phyloP scores from a whole-genome alignment of 257 asterid genomes.

The Lithospermum erythrorhizon region DNA sequence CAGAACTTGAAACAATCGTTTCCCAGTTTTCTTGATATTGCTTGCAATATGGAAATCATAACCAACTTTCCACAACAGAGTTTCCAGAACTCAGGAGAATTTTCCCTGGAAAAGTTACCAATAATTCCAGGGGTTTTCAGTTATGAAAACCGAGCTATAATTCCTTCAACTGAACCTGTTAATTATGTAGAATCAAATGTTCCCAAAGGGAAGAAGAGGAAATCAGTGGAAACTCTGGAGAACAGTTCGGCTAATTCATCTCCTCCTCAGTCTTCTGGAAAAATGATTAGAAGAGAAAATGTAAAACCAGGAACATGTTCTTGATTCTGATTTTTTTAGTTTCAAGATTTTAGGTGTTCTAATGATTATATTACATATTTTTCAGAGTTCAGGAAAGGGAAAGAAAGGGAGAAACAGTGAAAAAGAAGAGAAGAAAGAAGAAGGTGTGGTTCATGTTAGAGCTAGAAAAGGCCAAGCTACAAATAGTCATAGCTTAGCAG shows the following conservation, averaged over 20 bases:
- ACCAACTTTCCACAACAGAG: not conserved
- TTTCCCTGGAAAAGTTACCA: not conserved
- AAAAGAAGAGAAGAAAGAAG: constrained; percentile 32
- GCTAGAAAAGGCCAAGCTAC: constrained; percentile 92
- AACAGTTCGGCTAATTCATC: not conserved
- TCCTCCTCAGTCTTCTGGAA: not conserved
- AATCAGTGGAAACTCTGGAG: not conserved
- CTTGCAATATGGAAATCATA: not conserved
- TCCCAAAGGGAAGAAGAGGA: constrained; percentile 34
- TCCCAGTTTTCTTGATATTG: not conserved
- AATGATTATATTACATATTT: not conserved
- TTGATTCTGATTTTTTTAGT: not conserved
- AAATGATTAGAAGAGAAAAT: not conserved
- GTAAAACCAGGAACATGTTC: not conserved
- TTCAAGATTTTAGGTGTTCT: not conserved
- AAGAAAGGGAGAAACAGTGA: constrained; percentile 27
- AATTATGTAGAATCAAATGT: constrained; percentile 8
- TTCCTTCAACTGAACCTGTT: constrained; percentile 12
- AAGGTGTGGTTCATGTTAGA: constrained; percentile 78
- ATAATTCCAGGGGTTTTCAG: constrained; percentile 10
- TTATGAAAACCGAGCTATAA: constrained; percentile 10
- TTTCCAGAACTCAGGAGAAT: not conserved
- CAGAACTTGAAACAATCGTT: not conserved
- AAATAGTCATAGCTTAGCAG: constrained; percentile 93
- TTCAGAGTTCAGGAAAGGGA: constrained; percentile 35